Evolutionary conservation across 2,329 filamentous ascomycete species (phyloP), one percentile per base, ranked within the genome.

Genomic region (Lecanosticta acicola): DNA sequence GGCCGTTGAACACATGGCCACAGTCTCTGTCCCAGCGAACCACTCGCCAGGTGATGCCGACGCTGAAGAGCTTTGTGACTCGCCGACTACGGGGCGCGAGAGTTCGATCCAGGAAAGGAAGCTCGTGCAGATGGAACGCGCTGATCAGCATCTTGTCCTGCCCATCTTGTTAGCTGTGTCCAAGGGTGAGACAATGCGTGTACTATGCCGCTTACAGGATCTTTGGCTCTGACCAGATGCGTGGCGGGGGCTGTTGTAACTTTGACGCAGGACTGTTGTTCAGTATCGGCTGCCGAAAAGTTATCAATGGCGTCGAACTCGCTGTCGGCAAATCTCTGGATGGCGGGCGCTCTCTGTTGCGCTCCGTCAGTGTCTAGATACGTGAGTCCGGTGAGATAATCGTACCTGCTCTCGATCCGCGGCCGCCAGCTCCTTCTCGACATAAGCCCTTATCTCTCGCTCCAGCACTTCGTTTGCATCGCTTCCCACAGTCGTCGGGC

Each of bases 1-100:
- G 24, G 33, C 56, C 58, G 35, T 61, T 59, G 54, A 62, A 60
- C 1, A 56, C 43, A 36, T 55, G 45, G 10, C 48, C 43, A 18
- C 45, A 40, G 18, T 17, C 40, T 4, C 13, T 11, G 11, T 40
- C 45, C 43, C 42, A 51, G 8, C 51, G 46, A 3, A 55, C 53
- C 5, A 49, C 50, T 10, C 59, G 51, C 36, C 48, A 54, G 9
- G 55, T 57, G 14, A 51, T 26, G 10, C 52, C 55, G 13, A 16
- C 20, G 21, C 17, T 41, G 32, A 47, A 35, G 9, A 49, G 32
- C 20, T 39, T 50, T 24, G 39, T n/a, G 33, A 19, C 29, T 39
- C 39, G 49, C n/a, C 29, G 20, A 14, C 36, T 54, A 13, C 7
- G 13, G 8, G 39, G 21, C 14, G 38, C 51, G 13, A 58, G 36